Evolutionary conservation across 257 asterid genomes (phyloP).

Genomic region (Solanum medicagineum): DNA sequence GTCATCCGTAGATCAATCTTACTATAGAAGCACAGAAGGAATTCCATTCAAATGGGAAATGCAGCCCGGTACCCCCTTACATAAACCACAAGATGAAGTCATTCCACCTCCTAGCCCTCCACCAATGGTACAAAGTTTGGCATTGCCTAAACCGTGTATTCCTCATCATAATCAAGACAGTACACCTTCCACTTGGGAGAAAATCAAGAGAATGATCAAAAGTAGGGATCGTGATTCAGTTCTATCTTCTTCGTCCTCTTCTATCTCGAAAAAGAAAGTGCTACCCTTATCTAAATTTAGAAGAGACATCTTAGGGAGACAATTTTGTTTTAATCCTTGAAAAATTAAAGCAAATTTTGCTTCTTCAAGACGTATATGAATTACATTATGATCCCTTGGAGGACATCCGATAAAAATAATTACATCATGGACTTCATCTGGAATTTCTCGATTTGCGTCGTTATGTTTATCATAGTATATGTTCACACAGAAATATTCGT

Average conservation of each 20-base stretch:
- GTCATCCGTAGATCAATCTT: constrained; percentile 30
- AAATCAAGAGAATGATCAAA: constrained; percentile 1
- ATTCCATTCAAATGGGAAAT: constrained; percentile 32
- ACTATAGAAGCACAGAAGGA: constrained; percentile 8
- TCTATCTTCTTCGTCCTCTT: not conserved
- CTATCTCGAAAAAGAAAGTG: not conserved
- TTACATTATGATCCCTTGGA: not conserved
- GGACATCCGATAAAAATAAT: too few relatives aligned
- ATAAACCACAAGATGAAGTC: constrained; percentile 5
- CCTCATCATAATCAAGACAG: not conserved
- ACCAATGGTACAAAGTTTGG: constrained; percentile 16
- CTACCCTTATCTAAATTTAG: not conserved
- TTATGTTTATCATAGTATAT: too few relatives aligned
- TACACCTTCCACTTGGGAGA: not conserved
- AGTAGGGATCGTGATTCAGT: not conserved
- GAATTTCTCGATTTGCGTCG: not conserved
- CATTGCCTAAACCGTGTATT: not conserved
- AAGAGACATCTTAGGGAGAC: not conserved
- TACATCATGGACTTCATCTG: not conserved
- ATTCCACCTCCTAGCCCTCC: constrained; percentile 31
- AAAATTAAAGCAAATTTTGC: not conserved
- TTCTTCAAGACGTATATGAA: not conserved
- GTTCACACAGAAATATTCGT: too few relatives aligned
- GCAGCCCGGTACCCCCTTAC: constrained; percentile 22
- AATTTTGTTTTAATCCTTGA: constrained; percentile 7